Percentiles rank a stretch among this genome's conserved stretches.
phyloP scores from a whole-genome alignment of 139 green algal genomes.

The Volvox reticuliferus region DNA sequence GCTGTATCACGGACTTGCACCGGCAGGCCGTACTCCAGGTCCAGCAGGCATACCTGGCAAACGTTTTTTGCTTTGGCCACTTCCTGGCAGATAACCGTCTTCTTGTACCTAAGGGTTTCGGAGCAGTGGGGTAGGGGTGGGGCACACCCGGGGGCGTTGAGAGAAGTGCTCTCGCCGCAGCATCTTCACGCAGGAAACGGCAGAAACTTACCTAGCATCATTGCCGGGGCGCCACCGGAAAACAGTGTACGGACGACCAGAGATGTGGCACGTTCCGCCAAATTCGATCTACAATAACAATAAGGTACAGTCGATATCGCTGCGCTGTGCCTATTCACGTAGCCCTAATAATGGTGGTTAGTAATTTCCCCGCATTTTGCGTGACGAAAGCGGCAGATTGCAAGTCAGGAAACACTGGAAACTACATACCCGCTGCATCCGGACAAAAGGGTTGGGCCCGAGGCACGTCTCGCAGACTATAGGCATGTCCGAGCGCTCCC shows the following conservation, averaged over 20 bases:
- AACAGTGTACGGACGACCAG: constrained; percentile 91
- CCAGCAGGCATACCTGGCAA: constrained; percentile 98
- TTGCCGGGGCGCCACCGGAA: constrained; percentile 92
- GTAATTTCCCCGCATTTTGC: too few species aligned
- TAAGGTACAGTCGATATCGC: too few species aligned
- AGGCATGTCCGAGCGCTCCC: constrained; percentile 95
- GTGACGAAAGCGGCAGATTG: too few species aligned
- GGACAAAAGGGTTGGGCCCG: constrained; percentile 97
- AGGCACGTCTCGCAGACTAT: constrained; percentile 98
- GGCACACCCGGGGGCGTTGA: neutral
- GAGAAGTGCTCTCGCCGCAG: neutral
- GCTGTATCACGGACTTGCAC: constrained; percentile 92
- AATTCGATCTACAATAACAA: constrained; percentile 82
- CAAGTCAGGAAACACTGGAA: neutral
- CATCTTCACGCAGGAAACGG: neutral
- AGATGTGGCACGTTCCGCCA: constrained; percentile 92
- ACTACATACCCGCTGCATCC: constrained; percentile 92
- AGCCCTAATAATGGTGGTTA: too few species aligned
- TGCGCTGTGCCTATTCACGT: too few species aligned
- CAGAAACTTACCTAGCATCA: constrained; percentile 68
- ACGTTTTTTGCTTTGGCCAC: constrained; percentile 99
- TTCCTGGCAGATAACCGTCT: constrained; percentile 98
- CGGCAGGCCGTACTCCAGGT: constrained; percentile 96
- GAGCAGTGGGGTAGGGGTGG: neutral
- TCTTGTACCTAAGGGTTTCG: constrained; percentile 87